phyloP scores from a whole-genome alignment of 169 alveolate genomes.

The Cryptosporidium andersoni region DNA sequence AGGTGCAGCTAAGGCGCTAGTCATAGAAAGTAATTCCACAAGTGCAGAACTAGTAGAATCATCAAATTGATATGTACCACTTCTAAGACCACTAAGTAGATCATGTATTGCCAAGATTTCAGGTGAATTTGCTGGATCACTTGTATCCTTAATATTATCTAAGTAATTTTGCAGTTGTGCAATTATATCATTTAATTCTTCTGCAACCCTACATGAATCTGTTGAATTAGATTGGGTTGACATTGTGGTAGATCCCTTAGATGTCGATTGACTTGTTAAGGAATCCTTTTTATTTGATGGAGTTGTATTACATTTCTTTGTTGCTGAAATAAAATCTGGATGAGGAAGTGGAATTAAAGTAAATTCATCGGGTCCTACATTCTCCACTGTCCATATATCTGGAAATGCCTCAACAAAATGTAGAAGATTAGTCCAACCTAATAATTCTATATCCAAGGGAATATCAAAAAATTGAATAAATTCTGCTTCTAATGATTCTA shows the following conservation, averaged over 20 bases:
- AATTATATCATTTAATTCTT: neutral
- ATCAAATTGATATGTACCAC: slow-evolving; percentile 29
- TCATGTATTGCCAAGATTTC: slow-evolving; percentile 58
- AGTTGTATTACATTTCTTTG: slow-evolving; percentile 30
- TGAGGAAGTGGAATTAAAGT: slow-evolving; percentile 57
- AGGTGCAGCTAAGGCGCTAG: too few relatives aligned
- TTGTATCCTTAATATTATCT: slow-evolving; percentile 29
- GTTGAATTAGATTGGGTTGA: too few relatives aligned
- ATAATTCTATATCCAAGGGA: slow-evolving; percentile 44
- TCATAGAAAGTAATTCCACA: neutral
- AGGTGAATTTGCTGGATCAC: slow-evolving; percentile 49
- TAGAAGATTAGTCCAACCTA: slow-evolving; percentile 65
- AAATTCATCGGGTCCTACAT: slow-evolving; percentile 70
- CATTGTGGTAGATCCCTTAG: too few relatives aligned
- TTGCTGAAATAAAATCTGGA: slow-evolving; percentile 50
- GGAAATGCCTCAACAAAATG: slow-evolving; percentile 70
- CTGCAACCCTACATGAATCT: too few relatives aligned
- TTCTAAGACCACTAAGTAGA: slow-evolving; percentile 29
- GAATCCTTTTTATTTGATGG: neutral
- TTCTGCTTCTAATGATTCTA: slow-evolving; percentile 52
- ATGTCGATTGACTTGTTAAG: too few relatives aligned
- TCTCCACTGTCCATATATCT: slow-evolving; percentile 67
- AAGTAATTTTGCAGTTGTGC: slow-evolving; percentile 44
- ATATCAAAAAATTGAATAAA: slow-evolving; percentile 34
- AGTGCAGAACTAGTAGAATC: slow-evolving; percentile 37